Evolutionary conservation across 768 basidiomycete genomes (phyloP).

Genomic region (Rhizopogon vulgaris): DNA sequence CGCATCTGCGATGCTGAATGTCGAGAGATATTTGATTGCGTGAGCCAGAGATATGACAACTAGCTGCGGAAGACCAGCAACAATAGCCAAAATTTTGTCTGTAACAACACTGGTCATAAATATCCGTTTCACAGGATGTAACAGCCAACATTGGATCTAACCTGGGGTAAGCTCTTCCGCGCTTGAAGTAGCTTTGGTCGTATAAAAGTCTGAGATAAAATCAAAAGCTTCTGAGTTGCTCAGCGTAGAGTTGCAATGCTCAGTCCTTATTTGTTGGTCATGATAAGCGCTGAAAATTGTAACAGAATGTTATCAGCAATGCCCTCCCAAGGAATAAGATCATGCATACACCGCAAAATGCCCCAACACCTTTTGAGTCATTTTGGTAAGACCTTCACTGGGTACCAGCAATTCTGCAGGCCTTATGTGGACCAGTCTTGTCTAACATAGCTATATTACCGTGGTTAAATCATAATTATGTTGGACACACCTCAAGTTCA

Average conservation of each 20-base stretch:
- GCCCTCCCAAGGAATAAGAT: slow-evolving; percentile 1
- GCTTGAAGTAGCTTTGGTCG: slow-evolving; percentile 37
- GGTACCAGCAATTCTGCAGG: slow-evolving; percentile 80
- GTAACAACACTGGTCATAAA: not conserved
- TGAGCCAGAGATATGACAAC: slow-evolving; percentile 72
- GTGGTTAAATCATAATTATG: not conserved
- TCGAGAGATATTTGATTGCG: slow-evolving; percentile 59
- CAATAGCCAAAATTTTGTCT: slow-evolving; percentile 59
- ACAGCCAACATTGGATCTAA: slow-evolving; percentile 22
- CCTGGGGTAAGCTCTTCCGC: slow-evolving; percentile 43
- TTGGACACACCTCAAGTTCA: slow-evolving; percentile 69
- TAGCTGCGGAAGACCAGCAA: slow-evolving; percentile 62
- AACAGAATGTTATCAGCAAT: slow-evolving; percentile 3
- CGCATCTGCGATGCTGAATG: slow-evolving; percentile 74
- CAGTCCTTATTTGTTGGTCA: slow-evolving; percentile 50
- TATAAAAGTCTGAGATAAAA: slow-evolving; percentile 60
- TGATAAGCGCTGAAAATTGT: slow-evolving; percentile 30
- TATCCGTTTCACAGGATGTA: not conserved
- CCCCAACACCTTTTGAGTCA: slow-evolving; percentile 69
- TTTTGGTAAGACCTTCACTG: slow-evolving; percentile 48
- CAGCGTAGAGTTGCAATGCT: slow-evolving; percentile 50
- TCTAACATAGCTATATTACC: slow-evolving; percentile 40
- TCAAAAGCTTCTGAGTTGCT: slow-evolving; percentile 67
- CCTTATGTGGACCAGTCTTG: slow-evolving; percentile 76
- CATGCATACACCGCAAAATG: slow-evolving; percentile 58